Base-by-base conservation (phyloP, 192 early-diverging fungal species). In the Coemansia umbellata region DNA sequence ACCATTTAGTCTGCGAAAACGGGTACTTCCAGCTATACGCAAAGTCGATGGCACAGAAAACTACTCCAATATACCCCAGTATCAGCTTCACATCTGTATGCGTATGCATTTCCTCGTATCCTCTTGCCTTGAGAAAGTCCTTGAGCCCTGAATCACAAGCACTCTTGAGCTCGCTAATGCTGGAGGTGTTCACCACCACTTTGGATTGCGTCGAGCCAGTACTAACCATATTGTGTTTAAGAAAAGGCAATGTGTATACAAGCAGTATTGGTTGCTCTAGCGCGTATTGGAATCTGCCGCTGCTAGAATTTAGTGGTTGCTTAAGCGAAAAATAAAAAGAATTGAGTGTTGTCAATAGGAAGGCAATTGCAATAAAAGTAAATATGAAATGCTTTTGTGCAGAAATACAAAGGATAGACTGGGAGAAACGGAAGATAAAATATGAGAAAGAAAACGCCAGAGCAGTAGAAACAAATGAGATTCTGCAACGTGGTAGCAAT, bases 51-150 rank as follows among this genome's bases (percentile, higher is more conserved):
- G 78, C 88, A 42, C 90, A 90, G 71, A 91, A 86, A 1, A 80
- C 47, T 48, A 84, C 83, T 3, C 88, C 81, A 13, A 84, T 36
- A 65, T 90, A 95, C 23, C 93, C 93, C 11, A 95, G 74, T 10
- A 87, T 47, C 3, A 95, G 84, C 60, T 90, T 90, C 49, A 82
- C 78, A 61, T 95, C 89, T 5, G 85, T 85, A 63, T 93, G 93
- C 19, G 74, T 82, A 66, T 92, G 84, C 67, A 81, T 82, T 72
- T 95, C 82, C 42, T 66, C 69, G 70, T 83, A 90, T 3, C 78
- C 70, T 8, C 57, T 73, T 24, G 59, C 50, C 48, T 47, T 68
- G 31, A 78, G 66, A 26, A 69, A 63, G 55, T 70, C 66, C 47
- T 64, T 68, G 26, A 89, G 56, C 30, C 81, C 77, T 51, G 81